Evolutionary conservation across 768 basidiomycete species (phyloP).

Genomic region (Boletus rubroflammeus): DNA sequence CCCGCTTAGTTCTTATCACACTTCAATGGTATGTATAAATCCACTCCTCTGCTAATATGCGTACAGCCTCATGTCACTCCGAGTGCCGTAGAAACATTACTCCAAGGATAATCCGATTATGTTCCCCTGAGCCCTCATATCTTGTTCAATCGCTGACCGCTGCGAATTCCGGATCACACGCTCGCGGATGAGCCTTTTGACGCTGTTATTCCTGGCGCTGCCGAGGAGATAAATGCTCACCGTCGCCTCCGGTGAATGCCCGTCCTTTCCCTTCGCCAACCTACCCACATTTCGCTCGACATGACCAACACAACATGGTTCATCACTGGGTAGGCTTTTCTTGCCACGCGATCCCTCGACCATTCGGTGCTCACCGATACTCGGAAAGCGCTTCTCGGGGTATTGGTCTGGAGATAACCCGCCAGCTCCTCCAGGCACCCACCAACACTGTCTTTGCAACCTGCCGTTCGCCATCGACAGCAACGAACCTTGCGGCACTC

Average conservation of each 20-base stretch:
- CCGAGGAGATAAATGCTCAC: background rate
- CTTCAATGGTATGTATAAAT: too few relatives aligned
- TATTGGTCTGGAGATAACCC: conserved; percentile 12
- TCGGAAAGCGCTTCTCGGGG: conserved; percentile 6
- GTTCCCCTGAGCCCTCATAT: background rate
- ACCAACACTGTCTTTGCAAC: conserved; percentile 23
- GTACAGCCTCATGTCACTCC: too few relatives aligned
- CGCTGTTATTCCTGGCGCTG: background rate
- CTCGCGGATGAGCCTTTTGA: background rate
- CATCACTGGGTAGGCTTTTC: conserved; percentile 3
- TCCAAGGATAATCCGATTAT: background rate
- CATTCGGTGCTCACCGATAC: background rate
- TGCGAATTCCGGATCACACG: background rate
- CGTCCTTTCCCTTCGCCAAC: background rate
- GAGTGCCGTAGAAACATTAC: background rate
- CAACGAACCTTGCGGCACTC: conserved; percentile 12
- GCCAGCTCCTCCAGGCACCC: conserved; percentile 8
- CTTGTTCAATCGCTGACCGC: background rate
- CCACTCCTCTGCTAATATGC: too few relatives aligned
- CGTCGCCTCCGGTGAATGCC: background rate
- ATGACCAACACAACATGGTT: conserved; percentile 7
- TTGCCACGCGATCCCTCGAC: background rate
- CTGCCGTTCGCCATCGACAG: conserved; percentile 20
- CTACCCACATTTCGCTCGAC: background rate
- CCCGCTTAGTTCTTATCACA: too few relatives aligned